Conservation (phyloP, 2,329 filamentous ascomycete species). For the Purpureocillium takamizusanense region DNA sequence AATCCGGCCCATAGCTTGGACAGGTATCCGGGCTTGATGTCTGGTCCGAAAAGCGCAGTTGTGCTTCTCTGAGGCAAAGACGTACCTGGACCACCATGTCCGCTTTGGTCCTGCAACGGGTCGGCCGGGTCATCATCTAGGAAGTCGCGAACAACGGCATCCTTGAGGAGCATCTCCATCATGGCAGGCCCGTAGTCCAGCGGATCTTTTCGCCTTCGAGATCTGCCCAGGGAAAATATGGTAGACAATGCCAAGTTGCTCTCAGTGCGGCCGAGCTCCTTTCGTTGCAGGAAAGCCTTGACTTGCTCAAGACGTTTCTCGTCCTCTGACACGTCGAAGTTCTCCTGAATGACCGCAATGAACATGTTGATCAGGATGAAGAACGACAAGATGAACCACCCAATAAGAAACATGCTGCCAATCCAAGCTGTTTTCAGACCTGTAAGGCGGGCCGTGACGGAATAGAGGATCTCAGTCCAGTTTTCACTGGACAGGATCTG, state of each 20-base stretch:
- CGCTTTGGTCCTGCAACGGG: slow-evolving; percentile 16
- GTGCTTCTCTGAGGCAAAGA: slow-evolving; percentile 19
- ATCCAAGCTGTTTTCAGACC: slow-evolving; percentile 76
- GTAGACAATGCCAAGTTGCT: slow-evolving; percentile 69
- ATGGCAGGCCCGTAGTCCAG: slow-evolving; percentile 86
- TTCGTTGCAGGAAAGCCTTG: slow-evolving; percentile 85
- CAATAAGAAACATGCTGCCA: slow-evolving; percentile 78
- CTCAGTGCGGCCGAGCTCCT: slow-evolving; percentile 66
- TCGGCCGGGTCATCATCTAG: slow-evolving; percentile 61
- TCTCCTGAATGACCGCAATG: slow-evolving; percentile 99
- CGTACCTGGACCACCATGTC: slow-evolving; percentile 13
- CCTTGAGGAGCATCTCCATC: slow-evolving; percentile 93
- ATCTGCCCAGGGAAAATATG: slow-evolving; percentile 55
- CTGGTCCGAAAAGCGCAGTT: slow-evolving; percentile 25
- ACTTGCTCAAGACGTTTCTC: slow-evolving; percentile 96
- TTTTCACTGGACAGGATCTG: slow-evolving; percentile 93
- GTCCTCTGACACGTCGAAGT: slow-evolving; percentile 97
- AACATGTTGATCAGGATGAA: slow-evolving; percentile 99
- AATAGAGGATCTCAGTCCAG: slow-evolving; percentile 85
- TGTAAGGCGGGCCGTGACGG: slow-evolving; percentile 61
- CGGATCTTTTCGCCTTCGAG: slow-evolving; percentile 62
- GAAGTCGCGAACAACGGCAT: slow-evolving; percentile 90
- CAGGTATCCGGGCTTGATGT: slow-evolving; percentile 48
- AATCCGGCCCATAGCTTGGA: slow-evolving; percentile 55
- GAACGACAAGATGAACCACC: slow-evolving; percentile 93